Evolutionary conservation across 108 stramenopile species (phyloP), one percentile per base, ranked within the genome.

Genomic region (Skeletonema grethae): DNA sequence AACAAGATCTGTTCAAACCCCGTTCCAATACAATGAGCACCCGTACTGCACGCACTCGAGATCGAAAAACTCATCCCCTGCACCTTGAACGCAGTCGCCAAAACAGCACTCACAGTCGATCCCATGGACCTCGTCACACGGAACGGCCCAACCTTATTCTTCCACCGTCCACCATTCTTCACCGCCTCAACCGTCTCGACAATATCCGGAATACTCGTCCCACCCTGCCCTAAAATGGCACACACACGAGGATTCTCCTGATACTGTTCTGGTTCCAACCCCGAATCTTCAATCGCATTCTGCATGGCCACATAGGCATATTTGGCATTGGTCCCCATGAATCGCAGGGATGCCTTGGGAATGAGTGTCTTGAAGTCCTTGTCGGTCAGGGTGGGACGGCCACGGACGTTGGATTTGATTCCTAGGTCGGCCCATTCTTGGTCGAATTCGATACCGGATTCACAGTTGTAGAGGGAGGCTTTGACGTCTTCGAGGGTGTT

Each of bases 91-190:
- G 88, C 89, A 7, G 95, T 96, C 28, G 92, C 88, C 36, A 96
- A 69, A 9, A 96, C 95, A 38, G 95, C 95, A 57, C 82, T 84
- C 56, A 90, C 92, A 57, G 95, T 96, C 25, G 92, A 93, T 73
- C 95, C 95, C 95, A 96, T 96, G 69, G 88, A 87, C 61, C 95
- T 67, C 8, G 95, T 96, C 62, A 96, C 95, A 66, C 95, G 95
- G 84, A 94, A 96, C 12, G 95, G 95, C 24, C 95, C 95, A 58
- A 96, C 93, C 89, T 96, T 93, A 80, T 96, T 96, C 89, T 91
- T 93, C 95, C 95, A 96, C 29, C 95, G 82, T 74, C 90, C 88
- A 15, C 90, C 91, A 8, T 34, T 64, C 73, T 82, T 63, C n/a
- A 96, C 95, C 20, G 95, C 95, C 29, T 90, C 85, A 16, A 92